These are phyloP conservation scores for Neurospora sp. DNA, from an alignment of 495 filamentous ascomycete genomes.

Conservation along the genomic window DNA sequence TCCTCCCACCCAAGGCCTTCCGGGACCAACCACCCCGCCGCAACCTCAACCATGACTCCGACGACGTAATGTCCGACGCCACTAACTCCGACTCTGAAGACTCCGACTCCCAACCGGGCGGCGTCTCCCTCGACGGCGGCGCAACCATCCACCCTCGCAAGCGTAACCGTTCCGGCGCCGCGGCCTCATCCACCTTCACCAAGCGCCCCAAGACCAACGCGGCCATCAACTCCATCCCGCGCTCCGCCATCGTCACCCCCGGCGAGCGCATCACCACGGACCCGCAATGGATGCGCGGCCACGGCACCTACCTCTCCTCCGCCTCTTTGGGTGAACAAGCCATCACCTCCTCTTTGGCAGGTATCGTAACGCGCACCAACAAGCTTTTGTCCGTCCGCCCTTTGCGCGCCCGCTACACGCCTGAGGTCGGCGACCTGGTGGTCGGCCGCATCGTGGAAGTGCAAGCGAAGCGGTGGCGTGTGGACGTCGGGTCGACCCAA, in stretches of 20 bases:
- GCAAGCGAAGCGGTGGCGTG: conserved; percentile 81
- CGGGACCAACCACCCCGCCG: conserved; percentile 6
- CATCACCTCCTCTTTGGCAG: conserved; percentile 80
- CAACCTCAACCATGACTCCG: conserved; percentile 4
- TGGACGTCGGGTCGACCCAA: conserved; percentile 78
- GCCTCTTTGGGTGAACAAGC: conserved; percentile 34
- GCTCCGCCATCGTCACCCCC: conserved; percentile 63
- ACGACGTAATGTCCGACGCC: conserved; percentile 11
- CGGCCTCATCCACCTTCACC: neutral
- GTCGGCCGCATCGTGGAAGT: conserved; percentile 91
- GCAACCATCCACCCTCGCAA: conserved; percentile 42
- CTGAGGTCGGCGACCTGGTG: conserved; percentile 91
- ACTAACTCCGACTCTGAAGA: conserved; percentile 18
- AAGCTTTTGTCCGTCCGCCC: conserved; percentile 87
- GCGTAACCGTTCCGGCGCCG: neutral
- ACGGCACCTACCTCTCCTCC: conserved; percentile 64
- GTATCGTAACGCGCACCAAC: conserved; percentile 82
- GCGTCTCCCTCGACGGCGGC: conserved; percentile 44
- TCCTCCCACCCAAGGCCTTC: conserved; percentile 51
- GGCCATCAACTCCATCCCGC: neutral
- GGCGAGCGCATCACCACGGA: conserved; percentile 82
- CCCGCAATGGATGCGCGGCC: conserved; percentile 95
- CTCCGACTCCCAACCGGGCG: conserved; percentile 35
- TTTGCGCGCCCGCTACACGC: conserved; percentile 84
- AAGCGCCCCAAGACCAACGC: conserved; percentile 15